phyloP scores from a whole-genome alignment of 345 rosid species.

The Syzygium aromaticum region DNA sequence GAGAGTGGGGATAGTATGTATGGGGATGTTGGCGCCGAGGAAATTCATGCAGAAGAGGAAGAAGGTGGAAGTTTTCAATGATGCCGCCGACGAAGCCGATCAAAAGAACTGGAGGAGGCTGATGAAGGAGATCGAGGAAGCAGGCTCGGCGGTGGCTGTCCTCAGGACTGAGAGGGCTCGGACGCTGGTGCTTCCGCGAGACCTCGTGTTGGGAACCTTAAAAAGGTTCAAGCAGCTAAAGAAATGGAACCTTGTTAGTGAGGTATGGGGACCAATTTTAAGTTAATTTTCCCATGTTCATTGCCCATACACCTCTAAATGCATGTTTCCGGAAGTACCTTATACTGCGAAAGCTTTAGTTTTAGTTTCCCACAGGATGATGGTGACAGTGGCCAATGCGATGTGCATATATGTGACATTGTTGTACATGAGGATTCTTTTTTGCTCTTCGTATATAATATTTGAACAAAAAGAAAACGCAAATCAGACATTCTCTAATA shows the following conservation, averaged over 20 bases:
- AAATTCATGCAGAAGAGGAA: constrained; percentile 66
- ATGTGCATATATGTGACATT: background rate
- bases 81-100: constrained; percentile 59
- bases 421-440: background rate
- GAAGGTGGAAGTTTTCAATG: constrained; percentile 67
- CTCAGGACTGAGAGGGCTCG: constrained; percentile 38
- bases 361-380: background rate
- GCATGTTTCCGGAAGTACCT: background rate
- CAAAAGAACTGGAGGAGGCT: constrained; percentile 80
- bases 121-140: constrained; percentile 69
- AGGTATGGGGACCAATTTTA: constrained; percentile 37
- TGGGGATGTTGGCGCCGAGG: constrained; percentile 81
- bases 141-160: constrained; percentile 55
- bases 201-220: constrained; percentile 75
- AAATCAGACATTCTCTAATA: background rate
- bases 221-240: constrained; percentile 87
- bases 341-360: background rate
- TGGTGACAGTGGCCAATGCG: background rate
- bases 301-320: background rate
- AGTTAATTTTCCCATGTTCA: background rate
- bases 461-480: background rate
- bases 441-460: background rate
- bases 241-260: constrained; percentile 79
- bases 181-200: constrained; percentile 51
- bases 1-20: constrained; percentile 45